A percentile compares a stretch with the other conserved stretches of the same genome.
Conservation (phyloP, 2,329 filamentous ascomycete genomes). For the Aspergillus sp. region DNA sequence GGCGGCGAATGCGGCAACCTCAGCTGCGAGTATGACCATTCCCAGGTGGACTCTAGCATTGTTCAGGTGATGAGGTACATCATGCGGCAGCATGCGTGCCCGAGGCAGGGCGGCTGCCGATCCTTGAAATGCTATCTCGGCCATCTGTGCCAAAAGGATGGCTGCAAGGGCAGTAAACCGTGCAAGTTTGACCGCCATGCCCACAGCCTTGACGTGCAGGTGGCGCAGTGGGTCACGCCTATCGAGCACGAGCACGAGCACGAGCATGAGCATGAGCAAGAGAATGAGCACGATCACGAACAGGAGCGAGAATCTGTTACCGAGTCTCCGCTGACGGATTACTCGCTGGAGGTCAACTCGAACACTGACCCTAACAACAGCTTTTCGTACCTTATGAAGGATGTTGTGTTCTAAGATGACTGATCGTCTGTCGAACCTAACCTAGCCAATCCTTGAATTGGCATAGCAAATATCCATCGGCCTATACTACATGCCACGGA, state of each 20-base stretch:
- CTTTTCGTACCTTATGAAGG: constrained; percentile 2
- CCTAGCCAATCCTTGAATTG: too few relatives aligned
- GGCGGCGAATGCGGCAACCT: constrained; percentile 37
- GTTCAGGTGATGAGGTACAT: constrained; percentile 46
- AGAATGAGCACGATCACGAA: too few relatives aligned
- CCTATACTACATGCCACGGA: too few relatives aligned
- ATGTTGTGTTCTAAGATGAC: background rate
- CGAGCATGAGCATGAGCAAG: too few relatives aligned
- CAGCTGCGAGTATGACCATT: constrained; percentile 49
- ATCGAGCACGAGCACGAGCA: constrained; percentile 1
- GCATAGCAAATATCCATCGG: too few relatives aligned
- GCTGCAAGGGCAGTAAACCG: constrained; percentile 30
- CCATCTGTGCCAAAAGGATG: constrained; percentile 40
- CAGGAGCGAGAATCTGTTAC: background rate
- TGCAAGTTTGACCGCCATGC: constrained; percentile 29
- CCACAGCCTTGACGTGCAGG: constrained; percentile 25
- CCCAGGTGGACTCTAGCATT: constrained; percentile 38
- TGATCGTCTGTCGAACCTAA: too few relatives aligned
- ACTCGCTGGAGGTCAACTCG: constrained; percentile 1
- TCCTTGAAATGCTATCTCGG: constrained; percentile 45
- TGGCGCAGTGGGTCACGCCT: constrained; percentile 23
- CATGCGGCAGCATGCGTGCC: constrained; percentile 46
- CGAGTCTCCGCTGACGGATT: constrained; percentile 3
- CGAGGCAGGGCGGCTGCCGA: constrained; percentile 42
- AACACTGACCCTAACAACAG: constrained; percentile 2